A percentile compares a stretch with the other conserved stretches of the same genome.
phyloP scores from a whole-genome alignment of 1,284 basidiomycete genomes.

The Microstroma glucosiphilum region DNA sequence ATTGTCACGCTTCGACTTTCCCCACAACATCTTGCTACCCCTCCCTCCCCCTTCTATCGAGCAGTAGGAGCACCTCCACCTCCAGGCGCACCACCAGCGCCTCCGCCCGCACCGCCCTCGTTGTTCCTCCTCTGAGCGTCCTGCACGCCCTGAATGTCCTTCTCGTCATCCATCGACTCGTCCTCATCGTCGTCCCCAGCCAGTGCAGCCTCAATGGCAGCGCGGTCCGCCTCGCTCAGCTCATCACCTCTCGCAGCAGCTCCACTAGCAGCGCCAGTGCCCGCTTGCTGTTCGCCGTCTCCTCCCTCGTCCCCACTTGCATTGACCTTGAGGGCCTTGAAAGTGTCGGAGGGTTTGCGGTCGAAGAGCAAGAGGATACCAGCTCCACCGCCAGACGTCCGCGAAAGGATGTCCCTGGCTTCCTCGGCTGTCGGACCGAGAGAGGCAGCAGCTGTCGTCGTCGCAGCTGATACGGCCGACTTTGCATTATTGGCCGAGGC shows the following conservation, averaged over 20 bases:
- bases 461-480: conserved; percentile 6
- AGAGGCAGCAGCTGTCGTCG: neutral
- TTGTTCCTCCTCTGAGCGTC: conserved; percentile 11
- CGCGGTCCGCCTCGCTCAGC: conserved; percentile 32
- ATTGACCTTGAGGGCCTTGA: conserved; percentile 22
- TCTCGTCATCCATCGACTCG: conserved; percentile 23
- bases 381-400: conserved; percentile 36
- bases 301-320: conserved; percentile 15
- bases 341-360: conserved; percentile 31
- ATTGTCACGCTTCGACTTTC: neutral
- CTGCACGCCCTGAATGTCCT: conserved; percentile 23
- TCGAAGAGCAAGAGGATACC: conserved; percentile 46
- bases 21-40: neutral
- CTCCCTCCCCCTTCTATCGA: conserved; percentile 20
- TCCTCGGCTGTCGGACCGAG: conserved; percentile 13
- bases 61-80: conserved; percentile 16
- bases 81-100: conserved; percentile 9
- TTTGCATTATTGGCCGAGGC: conserved; percentile 14
- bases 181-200: conserved; percentile 34
- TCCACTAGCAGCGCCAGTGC: conserved; percentile 8
- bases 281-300: conserved; percentile 13
- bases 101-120: conserved; percentile 13
- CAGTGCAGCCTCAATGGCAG: conserved; percentile 32
- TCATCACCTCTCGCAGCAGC: conserved; percentile 19
- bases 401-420: conserved; percentile 31